Base-by-base conservation (phyloP, 2,329 filamentous ascomycete species). In the Coniochaeta pulveracea region DNA sequence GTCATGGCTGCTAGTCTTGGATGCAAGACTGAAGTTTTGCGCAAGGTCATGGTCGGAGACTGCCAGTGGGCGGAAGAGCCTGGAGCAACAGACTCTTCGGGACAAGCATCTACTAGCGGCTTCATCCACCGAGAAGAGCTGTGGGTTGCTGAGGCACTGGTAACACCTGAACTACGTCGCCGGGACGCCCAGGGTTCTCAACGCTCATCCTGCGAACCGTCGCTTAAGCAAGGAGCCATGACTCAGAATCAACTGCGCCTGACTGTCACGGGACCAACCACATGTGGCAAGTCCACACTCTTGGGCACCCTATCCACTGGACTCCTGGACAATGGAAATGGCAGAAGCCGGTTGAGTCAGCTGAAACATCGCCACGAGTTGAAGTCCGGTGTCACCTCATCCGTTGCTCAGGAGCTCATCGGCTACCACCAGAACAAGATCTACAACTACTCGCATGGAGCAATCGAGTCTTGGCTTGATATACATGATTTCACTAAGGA, bases 281-380 rank as follows among this genome's bases (percentile, higher is more conserved):
- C 80, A 29, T 91, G 85, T 27, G 91, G 91, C 1, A 98, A 98
- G 55, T 94, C 89, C 2, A 93, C 84, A 19, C 60, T 98, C 15
- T 58, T 98, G 1, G 91, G 91, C 0, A 93, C 85, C 0, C 58
- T 98, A 17, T 89, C 85, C 0, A 93, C 85, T 0, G 86, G 86
- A 2, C 81, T 79, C 2, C 63, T 94, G 12, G 91, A 98, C 51
- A 95, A 96, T 53, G 89, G 89, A 0, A 71, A 88, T 41, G 91
- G 91, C 1, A 91, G 86, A 51, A 93, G 85, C 50, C 75, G 91
- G 34, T 64, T 95, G 17, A 89, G 84, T 47, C 67, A 96, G 33
- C 64, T 98, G 19, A 94, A 86, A 51, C 91, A 98, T 56, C 77
- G 84, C 9, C 91, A 98, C 51, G 91, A 98, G 52, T 82, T 96